Evolutionary conservation across 163 green algal genomes (phyloP).

Genomic region (Scenedesmus sp.): DNA sequence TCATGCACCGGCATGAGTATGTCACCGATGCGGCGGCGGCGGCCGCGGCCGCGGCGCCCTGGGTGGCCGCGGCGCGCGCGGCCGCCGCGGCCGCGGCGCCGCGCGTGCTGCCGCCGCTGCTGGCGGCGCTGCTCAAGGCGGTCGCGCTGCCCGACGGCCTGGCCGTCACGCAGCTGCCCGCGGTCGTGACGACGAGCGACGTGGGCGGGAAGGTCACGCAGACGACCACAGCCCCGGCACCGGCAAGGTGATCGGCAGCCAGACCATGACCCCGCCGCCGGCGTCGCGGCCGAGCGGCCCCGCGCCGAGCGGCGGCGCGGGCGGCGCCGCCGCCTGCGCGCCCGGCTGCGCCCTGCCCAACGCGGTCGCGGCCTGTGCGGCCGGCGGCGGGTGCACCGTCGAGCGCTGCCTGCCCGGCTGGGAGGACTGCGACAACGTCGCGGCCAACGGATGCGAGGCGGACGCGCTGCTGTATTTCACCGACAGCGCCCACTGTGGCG

Average conservation of each 20-base stretch:
- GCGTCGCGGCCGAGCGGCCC: no score
- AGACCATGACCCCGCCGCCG: not conserved
- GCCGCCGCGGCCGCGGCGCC: not conserved
- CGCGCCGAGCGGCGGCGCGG: not conserved
- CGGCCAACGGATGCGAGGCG: conserved; percentile 25
- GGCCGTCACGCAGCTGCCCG: not conserved
- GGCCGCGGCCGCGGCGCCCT: not conserved
- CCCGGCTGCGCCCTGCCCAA: not conserved
- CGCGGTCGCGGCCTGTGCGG: not conserved
- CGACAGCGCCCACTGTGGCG: conserved; percentile 13
- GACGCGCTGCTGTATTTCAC: conserved; percentile 6
- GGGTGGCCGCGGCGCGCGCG: not conserved
- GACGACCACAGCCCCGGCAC: not conserved
- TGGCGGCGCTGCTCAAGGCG: not conserved
- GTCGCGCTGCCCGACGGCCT: not conserved
- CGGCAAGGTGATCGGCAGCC: not conserved
- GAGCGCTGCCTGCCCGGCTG: conserved; percentile 4
- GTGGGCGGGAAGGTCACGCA: not conserved
- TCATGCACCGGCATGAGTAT: conserved; percentile 8
- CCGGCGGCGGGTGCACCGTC: not conserved
- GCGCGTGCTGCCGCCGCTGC: not conserved
- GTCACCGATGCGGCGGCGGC: not conserved
- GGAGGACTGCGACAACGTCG: conserved; percentile 20
- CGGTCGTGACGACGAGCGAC: not conserved
- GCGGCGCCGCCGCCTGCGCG: not conserved